phyloP scores from a whole-genome alignment of 2,329 filamentous ascomycete species.

The Coniochaeta prunicola region DNA sequence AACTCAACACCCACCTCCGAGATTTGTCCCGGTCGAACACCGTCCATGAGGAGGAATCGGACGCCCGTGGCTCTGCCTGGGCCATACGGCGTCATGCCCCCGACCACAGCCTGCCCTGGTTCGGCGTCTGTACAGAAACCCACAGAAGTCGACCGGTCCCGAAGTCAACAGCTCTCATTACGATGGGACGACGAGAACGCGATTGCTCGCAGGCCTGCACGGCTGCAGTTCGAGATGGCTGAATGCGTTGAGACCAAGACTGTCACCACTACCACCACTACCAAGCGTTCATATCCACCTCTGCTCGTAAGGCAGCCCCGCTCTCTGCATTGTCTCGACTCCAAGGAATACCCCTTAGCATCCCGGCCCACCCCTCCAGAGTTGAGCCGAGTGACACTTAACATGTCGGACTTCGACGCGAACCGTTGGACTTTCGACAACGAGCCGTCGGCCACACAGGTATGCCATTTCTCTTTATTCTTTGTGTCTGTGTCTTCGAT shows the following conservation, averaged over 20 bases:
- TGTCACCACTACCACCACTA: slow-evolving; percentile 88
- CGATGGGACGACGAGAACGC: slow-evolving; percentile 22
- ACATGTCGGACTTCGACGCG: slow-evolving; percentile 54
- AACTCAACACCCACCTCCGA: neutral
- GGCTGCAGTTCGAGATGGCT: slow-evolving; percentile 49
- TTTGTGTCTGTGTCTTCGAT: neutral
- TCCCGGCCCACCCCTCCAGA: slow-evolving; percentile 73
- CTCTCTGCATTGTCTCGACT: slow-evolving; percentile 65
- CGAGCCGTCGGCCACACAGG: slow-evolving; percentile 9
- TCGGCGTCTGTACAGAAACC: neutral
- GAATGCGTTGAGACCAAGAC: slow-evolving; percentile 63
- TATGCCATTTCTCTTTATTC: slow-evolving; percentile 1
- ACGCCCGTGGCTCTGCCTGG: neutral
- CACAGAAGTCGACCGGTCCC: neutral
- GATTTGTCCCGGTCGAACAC: neutral
- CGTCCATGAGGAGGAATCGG: neutral
- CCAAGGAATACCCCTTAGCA: slow-evolving; percentile 86
- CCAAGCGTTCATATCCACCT: slow-evolving; percentile 78
- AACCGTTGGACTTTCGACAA: slow-evolving; percentile 17
- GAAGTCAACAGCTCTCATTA: slow-evolving; percentile 24
- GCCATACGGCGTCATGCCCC: neutral
- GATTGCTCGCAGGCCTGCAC: slow-evolving; percentile 15
- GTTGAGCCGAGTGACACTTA: slow-evolving; percentile 70
- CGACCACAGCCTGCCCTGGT: neutral
- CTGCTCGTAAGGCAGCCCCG: slow-evolving; percentile 69